Percentiles rank a stretch among this genome's conserved stretches.
These are phyloP conservation scores for Boechera divaricarpa DNA, from an alignment of 345 rosid genomes.

Conservation along the genomic window DNA sequence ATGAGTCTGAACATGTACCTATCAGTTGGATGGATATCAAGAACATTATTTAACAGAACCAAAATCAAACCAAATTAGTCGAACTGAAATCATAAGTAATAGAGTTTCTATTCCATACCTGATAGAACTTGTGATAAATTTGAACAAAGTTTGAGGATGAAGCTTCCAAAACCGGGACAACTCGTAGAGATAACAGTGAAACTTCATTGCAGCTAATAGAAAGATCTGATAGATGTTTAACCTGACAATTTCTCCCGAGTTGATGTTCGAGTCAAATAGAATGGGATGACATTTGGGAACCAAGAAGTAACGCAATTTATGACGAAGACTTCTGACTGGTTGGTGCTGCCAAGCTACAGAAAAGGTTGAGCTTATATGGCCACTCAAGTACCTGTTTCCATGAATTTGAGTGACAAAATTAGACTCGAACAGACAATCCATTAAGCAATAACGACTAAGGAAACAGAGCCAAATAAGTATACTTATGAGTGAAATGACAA, in stretches of 20 bases:
- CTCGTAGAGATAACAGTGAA: slow-evolving; percentile 66
- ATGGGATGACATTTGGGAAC: slow-evolving; percentile 82
- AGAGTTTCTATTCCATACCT: slow-evolving; percentile 50
- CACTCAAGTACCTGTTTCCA: slow-evolving; percentile 67
- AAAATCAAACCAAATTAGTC: not conserved
- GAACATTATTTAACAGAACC: slow-evolving; percentile 10
- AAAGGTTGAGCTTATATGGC: slow-evolving; percentile 67
- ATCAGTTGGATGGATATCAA: slow-evolving; percentile 12
- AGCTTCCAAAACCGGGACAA: slow-evolving; percentile 61
- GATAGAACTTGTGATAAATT: slow-evolving; percentile 56
- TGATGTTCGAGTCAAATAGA: slow-evolving; percentile 79
- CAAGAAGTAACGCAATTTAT: slow-evolving; percentile 59
- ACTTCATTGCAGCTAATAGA: slow-evolving; percentile 83
- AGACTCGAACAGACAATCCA: not conserved
- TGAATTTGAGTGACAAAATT: slow-evolving; percentile 14
- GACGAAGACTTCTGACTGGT: slow-evolving; percentile 53
- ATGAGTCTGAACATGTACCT: slow-evolving; percentile 68
- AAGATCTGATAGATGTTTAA: slow-evolving; percentile 83
- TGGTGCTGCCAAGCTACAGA: slow-evolving; percentile 64
- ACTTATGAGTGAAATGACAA: slow-evolving; percentile 4
- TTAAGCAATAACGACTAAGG: not conserved
- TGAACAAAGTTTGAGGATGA: slow-evolving; percentile 42
- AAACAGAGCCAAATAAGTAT: slow-evolving; percentile 17
- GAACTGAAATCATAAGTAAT: not conserved
- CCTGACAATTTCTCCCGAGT: slow-evolving; percentile 67